A percentile compares a stretch with the other conserved stretches of the same genome.
Conservation (phyloP, 257 asterid genomes). For the Euphrasia confusa region DNA sequence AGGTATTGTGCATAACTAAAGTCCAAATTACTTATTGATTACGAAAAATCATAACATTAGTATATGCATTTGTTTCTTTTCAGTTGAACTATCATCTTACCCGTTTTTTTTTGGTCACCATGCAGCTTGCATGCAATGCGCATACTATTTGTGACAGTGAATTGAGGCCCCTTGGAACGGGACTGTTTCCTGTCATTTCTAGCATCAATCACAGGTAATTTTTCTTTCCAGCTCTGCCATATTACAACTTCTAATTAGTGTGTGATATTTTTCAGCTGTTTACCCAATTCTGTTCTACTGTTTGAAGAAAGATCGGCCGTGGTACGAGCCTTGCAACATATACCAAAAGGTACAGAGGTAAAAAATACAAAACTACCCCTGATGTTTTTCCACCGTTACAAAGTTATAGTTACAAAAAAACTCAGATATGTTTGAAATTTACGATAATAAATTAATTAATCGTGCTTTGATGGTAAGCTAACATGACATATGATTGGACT, state of each 20-base stretch:
- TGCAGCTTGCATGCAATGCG: slow-evolving; percentile 97
- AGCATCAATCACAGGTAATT: slow-evolving; percentile 87
- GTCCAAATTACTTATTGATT: not conserved
- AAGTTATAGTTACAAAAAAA: not conserved
- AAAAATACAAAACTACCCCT: not conserved
- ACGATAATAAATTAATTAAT: not conserved
- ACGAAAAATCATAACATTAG: not conserved
- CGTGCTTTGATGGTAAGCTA: slow-evolving; percentile 17
- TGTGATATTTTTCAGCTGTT: slow-evolving; percentile 55
- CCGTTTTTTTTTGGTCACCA: slow-evolving; percentile 7
- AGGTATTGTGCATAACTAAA: slow-evolving; percentile 42
- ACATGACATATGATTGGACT: slow-evolving; percentile 24
- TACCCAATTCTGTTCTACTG: slow-evolving; percentile 77
- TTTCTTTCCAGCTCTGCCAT: slow-evolving; percentile 17
- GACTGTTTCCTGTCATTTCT: slow-evolving; percentile 81
- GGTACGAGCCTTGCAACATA: slow-evolving; percentile 65
- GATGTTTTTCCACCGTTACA: not conserved
- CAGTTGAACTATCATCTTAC: not conserved
- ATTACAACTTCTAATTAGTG: slow-evolving; percentile 28
- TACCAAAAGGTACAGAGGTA: slow-evolving; percentile 92
- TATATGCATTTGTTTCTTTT: too few relatives aligned
- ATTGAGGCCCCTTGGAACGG: slow-evolving; percentile 88
- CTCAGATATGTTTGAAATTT: not conserved
- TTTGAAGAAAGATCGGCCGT: slow-evolving; percentile 78
- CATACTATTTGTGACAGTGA: slow-evolving; percentile 91